A percentile compares a stretch with the other conserved stretches of the same genome.
Conservation (phyloP, 768 basidiomycete species). For the Cyclocybe cylindracea region DNA sequence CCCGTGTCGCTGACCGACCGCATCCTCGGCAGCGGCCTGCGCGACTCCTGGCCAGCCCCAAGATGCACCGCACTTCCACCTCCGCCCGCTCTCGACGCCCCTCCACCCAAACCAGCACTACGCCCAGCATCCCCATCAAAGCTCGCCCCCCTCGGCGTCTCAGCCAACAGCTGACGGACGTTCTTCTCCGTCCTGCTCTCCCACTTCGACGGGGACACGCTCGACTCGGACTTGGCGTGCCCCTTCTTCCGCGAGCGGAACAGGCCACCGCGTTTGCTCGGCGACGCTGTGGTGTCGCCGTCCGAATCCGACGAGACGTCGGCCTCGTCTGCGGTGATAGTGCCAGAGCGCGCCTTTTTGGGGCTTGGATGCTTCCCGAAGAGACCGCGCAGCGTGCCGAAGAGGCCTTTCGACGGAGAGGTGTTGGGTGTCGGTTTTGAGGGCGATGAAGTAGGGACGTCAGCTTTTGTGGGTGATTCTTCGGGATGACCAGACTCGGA, state of each 20-base stretch:
- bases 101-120: constrained; percentile 7
- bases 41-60: neutral
- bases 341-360: neutral
- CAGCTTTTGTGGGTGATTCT: neutral
- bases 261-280: neutral
- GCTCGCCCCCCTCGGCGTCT: constrained; percentile 9
- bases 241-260: neutral
- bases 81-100: constrained; percentile 10
- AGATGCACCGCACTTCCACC: constrained; percentile 5
- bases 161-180: constrained; percentile 7
- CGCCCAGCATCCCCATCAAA: constrained; percentile 15
- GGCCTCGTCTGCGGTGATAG: neutral
- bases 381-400: constrained; percentile 47
- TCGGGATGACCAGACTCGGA: neutral
- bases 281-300: constrained; percentile 1
- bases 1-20: constrained; percentile 18
- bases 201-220: constrained; percentile 13
- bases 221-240: constrained; percentile 1
- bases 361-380: constrained; percentile 28
- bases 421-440: neutral
- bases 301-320: constrained; percentile 9
- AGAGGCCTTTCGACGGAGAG: constrained; percentile 30
- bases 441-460: neutral
- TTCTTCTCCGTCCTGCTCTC: constrained; percentile 27
- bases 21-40: neutral